Conservation (phyloP, 148 eudicot genomes). For the Cornus controversa region DNA sequence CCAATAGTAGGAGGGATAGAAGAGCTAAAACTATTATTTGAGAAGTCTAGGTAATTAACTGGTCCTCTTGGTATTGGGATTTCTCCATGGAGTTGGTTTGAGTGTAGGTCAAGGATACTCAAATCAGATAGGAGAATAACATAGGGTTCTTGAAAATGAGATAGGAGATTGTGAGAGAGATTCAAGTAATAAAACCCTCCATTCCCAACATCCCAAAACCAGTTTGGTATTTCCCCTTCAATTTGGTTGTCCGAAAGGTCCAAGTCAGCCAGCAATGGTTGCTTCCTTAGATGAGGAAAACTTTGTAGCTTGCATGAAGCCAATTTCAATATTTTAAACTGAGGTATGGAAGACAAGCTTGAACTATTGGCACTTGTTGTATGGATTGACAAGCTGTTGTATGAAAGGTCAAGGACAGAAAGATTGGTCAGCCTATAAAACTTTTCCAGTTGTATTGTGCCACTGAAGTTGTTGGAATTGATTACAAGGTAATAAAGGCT, state of each 20-base stretch:
- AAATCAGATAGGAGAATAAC: background rate
- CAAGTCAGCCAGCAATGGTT: too few relatives aligned
- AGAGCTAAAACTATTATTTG: conserved; percentile 6
- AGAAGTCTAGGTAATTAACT: background rate
- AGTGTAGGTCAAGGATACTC: conserved; percentile 23
- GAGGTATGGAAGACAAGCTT: conserved; percentile 16
- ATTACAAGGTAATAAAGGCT: conserved; percentile 19
- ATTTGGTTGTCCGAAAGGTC: background rate
- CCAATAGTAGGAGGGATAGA: background rate
- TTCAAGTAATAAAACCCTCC: background rate
- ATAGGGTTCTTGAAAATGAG: background rate
- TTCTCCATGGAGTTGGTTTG: conserved; percentile 25
- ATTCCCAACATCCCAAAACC: background rate
- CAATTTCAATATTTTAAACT: conserved; percentile 10
- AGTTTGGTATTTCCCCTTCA: background rate
- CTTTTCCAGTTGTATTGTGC: conserved; percentile 11
- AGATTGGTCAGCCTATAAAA: conserved; percentile 20
- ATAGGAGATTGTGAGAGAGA: background rate
- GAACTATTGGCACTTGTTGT: background rate
- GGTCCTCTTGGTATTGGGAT: conserved; percentile 6
- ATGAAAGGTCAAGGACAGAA: conserved; percentile 24
- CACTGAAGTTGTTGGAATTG: conserved; percentile 24
- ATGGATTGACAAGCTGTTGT: conserved; percentile 19
- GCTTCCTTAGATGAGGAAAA: background rate
- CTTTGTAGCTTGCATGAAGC: conserved; percentile 18